phyloP scores from a whole-genome alignment of 164 flowering plant genomes.

The Taxillus chinensis region DNA sequence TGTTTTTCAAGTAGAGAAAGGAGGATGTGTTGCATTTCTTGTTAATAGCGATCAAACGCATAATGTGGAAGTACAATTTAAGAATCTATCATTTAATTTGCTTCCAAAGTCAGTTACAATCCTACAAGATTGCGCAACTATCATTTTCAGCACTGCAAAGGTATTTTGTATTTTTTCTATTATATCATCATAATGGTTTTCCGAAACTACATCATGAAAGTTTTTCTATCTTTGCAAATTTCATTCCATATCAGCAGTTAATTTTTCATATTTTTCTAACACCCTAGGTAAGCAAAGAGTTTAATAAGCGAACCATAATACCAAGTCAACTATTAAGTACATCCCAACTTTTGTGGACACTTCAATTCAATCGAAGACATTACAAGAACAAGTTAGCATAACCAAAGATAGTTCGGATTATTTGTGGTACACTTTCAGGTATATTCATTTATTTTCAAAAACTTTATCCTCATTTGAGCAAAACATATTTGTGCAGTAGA shows the following conservation, averaged over 20 bases:
- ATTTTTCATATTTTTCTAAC: too few relatives aligned
- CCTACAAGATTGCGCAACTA: too few relatives aligned
- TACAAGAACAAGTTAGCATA: constrained; percentile 38
- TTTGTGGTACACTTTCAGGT: constrained; percentile 16
- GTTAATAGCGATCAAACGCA: constrained; percentile 16
- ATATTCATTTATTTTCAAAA: too few relatives aligned
- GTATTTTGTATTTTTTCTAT: too few relatives aligned
- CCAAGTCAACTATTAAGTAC: constrained; percentile 9
- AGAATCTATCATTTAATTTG: constrained; percentile 9
- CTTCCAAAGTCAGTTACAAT: too few relatives aligned
- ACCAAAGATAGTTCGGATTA: constrained; percentile 50
- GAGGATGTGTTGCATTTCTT: constrained; percentile 35
- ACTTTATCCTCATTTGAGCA: too few relatives aligned
- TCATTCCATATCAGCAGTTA: too few relatives aligned
- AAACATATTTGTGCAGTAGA: too few relatives aligned
- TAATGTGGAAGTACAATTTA: constrained; percentile 16
- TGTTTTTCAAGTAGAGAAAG: constrained; percentile 20
- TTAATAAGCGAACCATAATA: constrained; percentile 6
- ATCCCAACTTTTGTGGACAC: constrained; percentile 27
- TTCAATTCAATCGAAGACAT: constrained; percentile 9
- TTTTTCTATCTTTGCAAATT: too few relatives aligned
- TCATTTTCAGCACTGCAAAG: too few relatives aligned
- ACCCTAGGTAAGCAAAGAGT: constrained; percentile 7
- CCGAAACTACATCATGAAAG: too few relatives aligned
- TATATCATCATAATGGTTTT: too few relatives aligned